Evolutionary conservation across 2,329 filamentous ascomycete species (phyloP).

Genomic region (Aspergillus sp.): DNA sequence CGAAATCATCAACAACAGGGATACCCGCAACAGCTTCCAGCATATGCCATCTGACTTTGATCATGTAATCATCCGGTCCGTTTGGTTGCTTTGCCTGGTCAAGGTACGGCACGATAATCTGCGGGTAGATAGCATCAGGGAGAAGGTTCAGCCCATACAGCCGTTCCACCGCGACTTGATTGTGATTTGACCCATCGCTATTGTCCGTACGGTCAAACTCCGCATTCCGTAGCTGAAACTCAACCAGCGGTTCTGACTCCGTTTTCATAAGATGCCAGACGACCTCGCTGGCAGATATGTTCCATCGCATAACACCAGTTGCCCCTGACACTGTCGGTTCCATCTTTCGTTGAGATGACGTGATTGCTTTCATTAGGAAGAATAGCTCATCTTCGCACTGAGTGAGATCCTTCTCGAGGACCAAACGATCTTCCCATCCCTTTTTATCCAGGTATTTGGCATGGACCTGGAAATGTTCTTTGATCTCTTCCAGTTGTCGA

Average conservation of each 20-base stretch:
- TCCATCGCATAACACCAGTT: conserved; percentile 83
- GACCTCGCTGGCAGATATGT: conserved; percentile 89
- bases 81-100: conserved; percentile 61
- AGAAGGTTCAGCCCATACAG: conserved; percentile 88
- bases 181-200: conserved; percentile 93
- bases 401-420: conserved; percentile 85
- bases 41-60: conserved; percentile 97
- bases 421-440: conserved; percentile 86
- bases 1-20: conserved; percentile 94
- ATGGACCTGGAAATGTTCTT: conserved; percentile 91
- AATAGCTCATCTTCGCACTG: conserved; percentile 95
- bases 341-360: conserved; percentile 84
- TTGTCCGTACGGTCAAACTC: conserved; percentile 96
- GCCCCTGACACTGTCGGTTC: conserved; percentile 65
- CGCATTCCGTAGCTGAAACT: conserved; percentile 87
- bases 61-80: conserved; percentile 72
- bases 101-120: conserved; percentile 89
- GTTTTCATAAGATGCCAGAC: conserved; percentile 96
- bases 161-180: conserved; percentile 82
- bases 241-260: conserved; percentile 80
- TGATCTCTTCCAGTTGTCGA: conserved; percentile 91
- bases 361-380: conserved; percentile 99
- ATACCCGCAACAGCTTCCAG: conserved; percentile 97
- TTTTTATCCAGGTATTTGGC: conserved; percentile 80
- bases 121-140: conserved; percentile 86